Conservation (phyloP, 169 alveolate species). For the Eimeria praecox region DNA sequence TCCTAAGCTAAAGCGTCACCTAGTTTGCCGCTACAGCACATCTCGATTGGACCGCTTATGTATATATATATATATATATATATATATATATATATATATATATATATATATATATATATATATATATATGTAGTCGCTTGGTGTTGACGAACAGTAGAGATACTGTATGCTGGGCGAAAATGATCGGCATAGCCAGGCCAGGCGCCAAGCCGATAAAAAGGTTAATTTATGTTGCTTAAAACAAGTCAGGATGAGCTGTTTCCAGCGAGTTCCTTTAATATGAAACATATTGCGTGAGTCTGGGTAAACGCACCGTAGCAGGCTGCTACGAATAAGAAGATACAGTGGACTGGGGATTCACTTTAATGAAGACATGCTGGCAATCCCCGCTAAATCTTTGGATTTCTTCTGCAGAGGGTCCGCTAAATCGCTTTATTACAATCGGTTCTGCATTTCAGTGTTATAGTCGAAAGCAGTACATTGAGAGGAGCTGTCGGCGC, state of each 20-base stretch:
- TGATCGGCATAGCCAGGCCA: not conserved
- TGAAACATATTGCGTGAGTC: not conserved
- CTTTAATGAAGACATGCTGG: not conserved
- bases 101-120: not conserved
- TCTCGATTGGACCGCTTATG: too few relatives aligned
- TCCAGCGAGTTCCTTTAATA: not conserved
- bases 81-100: too few relatives aligned
- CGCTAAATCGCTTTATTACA: not conserved
- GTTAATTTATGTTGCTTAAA: not conserved
- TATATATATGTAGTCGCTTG: not conserved
- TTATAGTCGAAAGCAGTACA: conserved; percentile 28
- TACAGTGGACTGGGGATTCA: not conserved
- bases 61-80: too few relatives aligned
- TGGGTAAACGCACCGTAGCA: not conserved
- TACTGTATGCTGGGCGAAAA: not conserved
- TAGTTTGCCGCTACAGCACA: too few relatives aligned
- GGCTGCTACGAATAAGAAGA: not conserved
- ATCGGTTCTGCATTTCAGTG: conserved; percentile 28
- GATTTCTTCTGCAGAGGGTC: not conserved
- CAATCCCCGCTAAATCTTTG: not conserved
- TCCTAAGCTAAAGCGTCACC: too few relatives aligned
- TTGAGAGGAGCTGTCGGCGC: conserved; percentile 40
- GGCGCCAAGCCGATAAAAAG: not conserved
- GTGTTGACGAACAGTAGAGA: not conserved
- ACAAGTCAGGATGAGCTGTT: not conserved